A percentile compares a stretch with the other conserved stretches of the same genome.
Conservation (phyloP, 2,329 filamentous ascomycete species). For the Alternaria arbusti region DNA sequence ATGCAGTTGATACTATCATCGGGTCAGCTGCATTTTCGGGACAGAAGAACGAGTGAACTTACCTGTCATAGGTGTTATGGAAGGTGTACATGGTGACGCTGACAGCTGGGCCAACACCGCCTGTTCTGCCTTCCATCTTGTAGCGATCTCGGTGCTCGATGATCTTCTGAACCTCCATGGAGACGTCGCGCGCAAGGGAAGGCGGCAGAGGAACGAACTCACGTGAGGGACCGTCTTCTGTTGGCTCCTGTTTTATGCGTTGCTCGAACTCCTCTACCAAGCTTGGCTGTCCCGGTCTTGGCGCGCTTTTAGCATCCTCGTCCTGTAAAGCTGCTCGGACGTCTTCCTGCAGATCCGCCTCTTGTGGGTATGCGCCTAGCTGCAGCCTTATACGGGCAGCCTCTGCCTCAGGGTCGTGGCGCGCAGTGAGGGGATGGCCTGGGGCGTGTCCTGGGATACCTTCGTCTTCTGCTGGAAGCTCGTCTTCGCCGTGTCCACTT, state of each 20-base stretch:
- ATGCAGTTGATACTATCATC: conserved; percentile 79
- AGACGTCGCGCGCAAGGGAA: conserved; percentile 86
- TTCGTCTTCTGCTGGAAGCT: conserved; percentile 69
- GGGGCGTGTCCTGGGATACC: conserved; percentile 72
- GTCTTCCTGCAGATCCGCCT: conserved; percentile 80
- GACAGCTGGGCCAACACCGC: conserved; percentile 80
- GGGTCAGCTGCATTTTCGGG: neutral
- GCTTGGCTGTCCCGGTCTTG: conserved; percentile 71
- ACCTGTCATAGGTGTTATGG: conserved; percentile 94
- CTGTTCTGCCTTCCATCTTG: conserved; percentile 81
- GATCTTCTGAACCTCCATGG: conserved; percentile 92
- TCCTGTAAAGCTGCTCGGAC: conserved; percentile 86
- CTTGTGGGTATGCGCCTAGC: conserved; percentile 83
- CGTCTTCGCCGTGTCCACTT: conserved; percentile 60
- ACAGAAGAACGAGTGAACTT: conserved; percentile 42
- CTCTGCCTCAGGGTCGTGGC: conserved; percentile 64
- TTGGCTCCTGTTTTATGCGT: conserved; percentile 87
- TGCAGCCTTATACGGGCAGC: conserved; percentile 63
- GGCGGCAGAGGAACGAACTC: conserved; percentile 85
- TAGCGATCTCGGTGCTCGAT: conserved; percentile 93
- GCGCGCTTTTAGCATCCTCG: conserved; percentile 79
- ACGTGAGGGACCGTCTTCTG: conserved; percentile 79
- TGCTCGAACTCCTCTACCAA: conserved; percentile 88
- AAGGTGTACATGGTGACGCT: conserved; percentile 98
- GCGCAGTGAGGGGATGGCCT: conserved; percentile 66